Evolutionary conservation across 768 basidiomycete species (phyloP), one percentile per base, ranked within the genome.

Genomic region (Galerina marginata): DNA sequence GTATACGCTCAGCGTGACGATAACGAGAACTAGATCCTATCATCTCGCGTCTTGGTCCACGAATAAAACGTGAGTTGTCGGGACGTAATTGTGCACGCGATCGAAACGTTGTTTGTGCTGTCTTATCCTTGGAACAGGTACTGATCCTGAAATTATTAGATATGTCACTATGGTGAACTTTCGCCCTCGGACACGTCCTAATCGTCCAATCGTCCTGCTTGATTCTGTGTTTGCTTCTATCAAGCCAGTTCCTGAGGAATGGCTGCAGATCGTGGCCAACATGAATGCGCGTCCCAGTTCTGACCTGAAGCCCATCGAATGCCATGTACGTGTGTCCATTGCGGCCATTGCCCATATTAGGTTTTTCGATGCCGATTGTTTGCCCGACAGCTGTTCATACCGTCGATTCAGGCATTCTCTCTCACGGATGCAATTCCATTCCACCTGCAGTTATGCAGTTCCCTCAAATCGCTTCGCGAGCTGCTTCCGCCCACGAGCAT

Each of bases 211-310:
- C 11, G 71, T 79, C 36, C 67, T 77, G n/a, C 46, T 69, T 37
- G 74, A 81, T 26, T 72, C 79, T 4, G 81, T 86, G 56, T 70
- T 83, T 60, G 75, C 77, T 5, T 81, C 81, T 0, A 68, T 88
- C 58, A 88, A 87, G 65, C 70, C 76, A 0, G 71, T 77, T 2
- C 86, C 87, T 5, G 84, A 86, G 52, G 87, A 87, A 64, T 88
- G 86, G 86, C 72, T 73, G 52, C 82, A 88, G 66, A 69, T 82
- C n/a, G 60, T 79, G 57, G 58, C 79, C 63, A 65, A 66, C 55
- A 69, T 85, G 73, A 63, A 71, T 48, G 68, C 71, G 38, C 72
- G 76, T 20, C 69, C 68, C 36, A 69, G 68, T 12, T 64, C 78
- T 5, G 65, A 63, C 2, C 63, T 78, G 54, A 70, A 74, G 43